A percentile compares a stretch with the other conserved stretches of the same genome.
Conservation (phyloP, 345 rosid genomes). For the Lenwebbia sp. region DNA sequence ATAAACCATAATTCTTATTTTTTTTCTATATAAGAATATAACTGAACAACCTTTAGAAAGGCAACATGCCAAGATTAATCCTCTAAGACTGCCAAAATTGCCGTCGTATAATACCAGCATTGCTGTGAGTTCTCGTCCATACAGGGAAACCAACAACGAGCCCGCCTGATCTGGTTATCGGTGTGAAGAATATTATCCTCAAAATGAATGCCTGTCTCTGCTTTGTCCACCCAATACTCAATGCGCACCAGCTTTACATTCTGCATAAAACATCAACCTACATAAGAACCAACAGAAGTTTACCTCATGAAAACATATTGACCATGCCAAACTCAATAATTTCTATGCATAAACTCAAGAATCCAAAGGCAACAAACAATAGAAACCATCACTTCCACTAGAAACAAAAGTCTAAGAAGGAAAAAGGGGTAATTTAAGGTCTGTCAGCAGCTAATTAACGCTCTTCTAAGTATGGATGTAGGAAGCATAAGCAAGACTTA, state of each 20-base stretch:
- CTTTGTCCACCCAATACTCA: conserved; percentile 84
- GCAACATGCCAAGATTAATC: background rate
- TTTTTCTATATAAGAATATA: background rate
- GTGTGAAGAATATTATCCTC: conserved; percentile 66
- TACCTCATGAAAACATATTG: conserved; percentile 14
- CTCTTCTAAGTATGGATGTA: background rate
- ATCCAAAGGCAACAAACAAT: background rate
- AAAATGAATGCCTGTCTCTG: conserved; percentile 87
- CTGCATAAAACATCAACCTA: conserved; percentile 67
- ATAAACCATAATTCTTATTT: background rate
- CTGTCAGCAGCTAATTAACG: background rate
- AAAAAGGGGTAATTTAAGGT: background rate
- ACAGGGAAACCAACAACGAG: conserved; percentile 97
- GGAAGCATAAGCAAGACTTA: background rate
- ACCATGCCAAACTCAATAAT: background rate
- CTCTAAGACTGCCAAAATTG: background rate
- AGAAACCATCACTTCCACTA: background rate
- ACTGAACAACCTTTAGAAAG: background rate
- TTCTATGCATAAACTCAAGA: background rate
- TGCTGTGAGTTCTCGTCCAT: conserved; percentile 71
- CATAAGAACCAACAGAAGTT: conserved; percentile 32
- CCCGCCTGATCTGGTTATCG: conserved; percentile 86
- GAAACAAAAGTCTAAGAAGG: background rate
- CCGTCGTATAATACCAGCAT: conserved; percentile 46
- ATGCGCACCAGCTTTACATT: conserved; percentile 85